phyloP scores from a whole-genome alignment of 2,329 filamentous ascomycete genomes.

The Aspergillus brunneoviolaceus region DNA sequence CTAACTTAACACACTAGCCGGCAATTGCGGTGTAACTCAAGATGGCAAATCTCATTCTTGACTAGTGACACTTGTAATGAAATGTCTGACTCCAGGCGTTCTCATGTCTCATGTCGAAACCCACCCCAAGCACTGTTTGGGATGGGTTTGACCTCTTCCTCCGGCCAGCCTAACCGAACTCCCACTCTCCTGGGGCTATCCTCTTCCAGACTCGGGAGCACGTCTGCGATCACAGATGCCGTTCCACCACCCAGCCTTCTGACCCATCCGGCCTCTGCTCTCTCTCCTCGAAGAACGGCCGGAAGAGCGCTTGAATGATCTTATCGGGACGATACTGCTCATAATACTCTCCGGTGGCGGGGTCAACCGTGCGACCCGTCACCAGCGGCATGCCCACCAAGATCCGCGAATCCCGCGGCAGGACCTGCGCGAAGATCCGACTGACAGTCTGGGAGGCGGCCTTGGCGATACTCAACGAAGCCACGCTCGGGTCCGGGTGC shows the following conservation, averaged over 20 bases:
- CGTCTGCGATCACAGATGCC: not conserved
- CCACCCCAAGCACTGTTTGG: not conserved
- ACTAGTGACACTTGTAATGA: not conserved
- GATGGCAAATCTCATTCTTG: not conserved
- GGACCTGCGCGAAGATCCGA: conserved; percentile 2
- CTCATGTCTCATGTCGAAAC: not conserved
- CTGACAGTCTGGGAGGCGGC: conserved; percentile 5
- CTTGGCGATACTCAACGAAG: not conserved
- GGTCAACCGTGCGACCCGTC: not conserved
- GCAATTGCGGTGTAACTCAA: not conserved
- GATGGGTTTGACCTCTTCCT: not conserved
- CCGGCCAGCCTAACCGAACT: not conserved
- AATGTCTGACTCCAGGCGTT: not conserved
- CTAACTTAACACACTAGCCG: not conserved
- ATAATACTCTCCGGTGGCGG: not conserved
- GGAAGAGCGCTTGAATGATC: not conserved
- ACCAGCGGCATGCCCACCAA: conserved; percentile 7
- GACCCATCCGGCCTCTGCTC: not conserved
- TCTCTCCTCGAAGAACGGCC: not conserved
- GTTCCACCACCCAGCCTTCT: not conserved
- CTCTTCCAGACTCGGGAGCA: not conserved
- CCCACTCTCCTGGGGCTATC: too few relatives aligned
- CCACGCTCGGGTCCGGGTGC: not conserved
- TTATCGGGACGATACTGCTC: not conserved
- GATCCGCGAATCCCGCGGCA: not conserved